These are phyloP conservation scores for Neurospora tetrasperma DNA, from an alignment of 495 filamentous ascomycete genomes.

Conservation along the genomic window DNA sequence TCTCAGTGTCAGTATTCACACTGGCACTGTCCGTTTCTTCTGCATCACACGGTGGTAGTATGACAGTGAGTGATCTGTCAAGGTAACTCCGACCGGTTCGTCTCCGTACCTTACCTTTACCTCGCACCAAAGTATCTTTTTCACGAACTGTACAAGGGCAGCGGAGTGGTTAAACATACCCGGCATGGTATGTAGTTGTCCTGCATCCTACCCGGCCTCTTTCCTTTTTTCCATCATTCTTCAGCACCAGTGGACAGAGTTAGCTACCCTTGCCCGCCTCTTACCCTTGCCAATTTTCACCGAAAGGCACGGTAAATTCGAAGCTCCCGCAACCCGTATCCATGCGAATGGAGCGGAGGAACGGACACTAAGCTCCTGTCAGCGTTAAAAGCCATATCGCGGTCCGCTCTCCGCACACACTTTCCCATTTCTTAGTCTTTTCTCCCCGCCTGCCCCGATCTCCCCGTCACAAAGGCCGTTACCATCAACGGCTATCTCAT, in stretches of 20 bases:
- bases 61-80: not conserved
- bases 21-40: not conserved
- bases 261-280: not conserved
- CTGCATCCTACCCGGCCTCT: not conserved
- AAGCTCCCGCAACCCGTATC: not conserved
- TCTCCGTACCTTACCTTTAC: not conserved
- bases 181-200: not conserved
- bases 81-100: not conserved
- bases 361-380: not conserved
- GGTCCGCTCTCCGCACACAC: not conserved
- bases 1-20: not conserved
- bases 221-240: not conserved
- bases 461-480: not conserved
- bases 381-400: not conserved
- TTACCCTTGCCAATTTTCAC: not conserved
- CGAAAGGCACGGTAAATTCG: not conserved
- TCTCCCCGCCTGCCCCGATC: not conserved
- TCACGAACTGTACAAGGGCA: not conserved
- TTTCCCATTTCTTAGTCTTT: not conserved
- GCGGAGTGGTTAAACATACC: not conserved
- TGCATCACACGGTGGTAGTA: not conserved
- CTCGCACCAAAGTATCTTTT: not conserved
- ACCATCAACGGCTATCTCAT: slow-evolving; percentile 1
- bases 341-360: not conserved
- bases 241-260: not conserved